Evolutionary conservation across 1,139 yeast species (phyloP).

Genomic region (Nakaseomyces uthaithaninus): DNA sequence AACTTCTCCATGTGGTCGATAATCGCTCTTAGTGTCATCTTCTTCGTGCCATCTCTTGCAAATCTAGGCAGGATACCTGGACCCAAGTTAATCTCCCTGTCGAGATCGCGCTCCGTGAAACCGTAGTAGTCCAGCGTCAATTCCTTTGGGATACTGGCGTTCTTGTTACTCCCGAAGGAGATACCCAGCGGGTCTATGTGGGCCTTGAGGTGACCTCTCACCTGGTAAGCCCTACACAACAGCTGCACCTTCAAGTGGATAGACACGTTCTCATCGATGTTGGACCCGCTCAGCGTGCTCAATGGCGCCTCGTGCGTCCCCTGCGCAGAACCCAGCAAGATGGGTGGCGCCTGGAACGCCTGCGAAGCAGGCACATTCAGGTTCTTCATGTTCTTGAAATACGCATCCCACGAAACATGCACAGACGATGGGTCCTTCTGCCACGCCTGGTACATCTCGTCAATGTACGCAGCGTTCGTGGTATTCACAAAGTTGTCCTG

Average conservation of each 20-base stretch:
- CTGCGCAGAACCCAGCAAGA: conserved; percentile 49
- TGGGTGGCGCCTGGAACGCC: conserved; percentile 89
- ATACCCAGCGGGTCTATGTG: conserved; percentile 90
- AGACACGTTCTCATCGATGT: conserved; percentile 54
- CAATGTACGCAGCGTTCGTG: conserved; percentile 84
- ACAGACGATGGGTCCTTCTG: conserved; percentile 80
- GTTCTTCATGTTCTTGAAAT: conserved; percentile 80
- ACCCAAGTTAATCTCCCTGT: conserved; percentile 80
- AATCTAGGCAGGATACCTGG: conserved; percentile 97
- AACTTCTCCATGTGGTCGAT: conserved; percentile 69
- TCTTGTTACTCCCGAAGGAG: conserved; percentile 63
- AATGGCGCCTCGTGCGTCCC: conserved; percentile 56
- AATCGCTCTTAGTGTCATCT: conserved; percentile 69
- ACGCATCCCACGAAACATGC: conserved; percentile 93
- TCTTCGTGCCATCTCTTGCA: conserved; percentile 55
- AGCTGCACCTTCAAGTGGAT: conserved; percentile 92
- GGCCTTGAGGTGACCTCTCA: conserved; percentile 94
- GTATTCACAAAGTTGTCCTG: conserved; percentile 73
- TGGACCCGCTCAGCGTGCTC: conserved; percentile 31
- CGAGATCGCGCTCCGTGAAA: conserved; percentile 77
- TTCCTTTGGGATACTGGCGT: conserved; percentile 61
- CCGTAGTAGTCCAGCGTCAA: conserved; percentile 87
- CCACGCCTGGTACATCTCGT: conserved; percentile 97
- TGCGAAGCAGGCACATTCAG: conserved; percentile 58
- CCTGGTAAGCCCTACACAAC: conserved; percentile 96